Evolutionary conservation across 129 eudicot species (phyloP), one percentile per base, ranked within the genome.

Genomic region (Escallonia rubra): DNA sequence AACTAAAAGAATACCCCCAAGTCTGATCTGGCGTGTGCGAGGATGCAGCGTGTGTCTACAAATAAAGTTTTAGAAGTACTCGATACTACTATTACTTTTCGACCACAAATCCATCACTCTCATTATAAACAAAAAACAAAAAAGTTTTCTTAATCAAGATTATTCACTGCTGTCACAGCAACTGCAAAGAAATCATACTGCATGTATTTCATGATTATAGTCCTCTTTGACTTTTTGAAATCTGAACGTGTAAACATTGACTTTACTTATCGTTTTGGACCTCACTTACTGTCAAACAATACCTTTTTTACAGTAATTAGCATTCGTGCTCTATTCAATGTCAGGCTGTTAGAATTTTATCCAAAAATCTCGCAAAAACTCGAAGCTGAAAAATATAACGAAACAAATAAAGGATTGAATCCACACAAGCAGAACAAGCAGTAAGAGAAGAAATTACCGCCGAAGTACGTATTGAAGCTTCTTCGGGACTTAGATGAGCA

Each of bases 401-500:
- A 65, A 11, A 67, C 43, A 14, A 54, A 34, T 43, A 13, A 0
- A 14, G 4, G 12, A 70, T 11, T 10, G 40, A 41, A 44, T 6
- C 13, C 62, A 50, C 3, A 51, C 38, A 39, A 10, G 42, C 4
- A 41, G 62, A 42, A 41, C 6, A 61, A 50, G 13, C 1, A 45
- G 3, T 5, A 4, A 7, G 49, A 46, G 0, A 3, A 45, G 42
- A 15, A 11, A 39, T 10, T 62, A 67, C 60, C 48, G 58, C 60
- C 48, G 58, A 40, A 43, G 16, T 43, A 15, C 34, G 41, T 23
- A 38, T 34, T 40, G 34, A 7, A 52, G 15, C 7, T 23, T 40
- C 15, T n/a, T 15, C 61, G 39, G 10, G 61, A 65, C 51, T 75
- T 80, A 80, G 81, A 80, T 80, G 81, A 80, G 64, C 81, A 80